phyloP scores from a whole-genome alignment of 805 yeast genomes.

The Monosporozyma aerobia region DNA sequence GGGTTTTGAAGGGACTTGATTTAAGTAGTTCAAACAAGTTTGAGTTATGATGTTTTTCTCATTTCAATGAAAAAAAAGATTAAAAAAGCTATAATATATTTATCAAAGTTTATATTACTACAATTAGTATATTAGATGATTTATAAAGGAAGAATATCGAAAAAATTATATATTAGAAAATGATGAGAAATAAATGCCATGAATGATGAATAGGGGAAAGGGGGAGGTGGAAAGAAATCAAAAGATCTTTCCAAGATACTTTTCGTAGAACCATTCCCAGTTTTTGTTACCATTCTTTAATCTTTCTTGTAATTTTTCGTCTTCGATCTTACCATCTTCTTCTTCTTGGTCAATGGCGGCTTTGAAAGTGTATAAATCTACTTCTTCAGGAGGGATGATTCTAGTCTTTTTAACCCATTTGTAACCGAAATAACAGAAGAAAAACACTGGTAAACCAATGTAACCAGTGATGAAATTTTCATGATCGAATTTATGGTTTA shows the following conservation, averaged over 20 bases:
- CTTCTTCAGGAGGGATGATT: slow-evolving; percentile 43
- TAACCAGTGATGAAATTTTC: slow-evolving; percentile 69
- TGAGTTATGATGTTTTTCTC: too few species aligned
- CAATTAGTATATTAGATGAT: neutral
- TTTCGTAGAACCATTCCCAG: slow-evolving; percentile 41
- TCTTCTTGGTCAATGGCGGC: slow-evolving; percentile 27
- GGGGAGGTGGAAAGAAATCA: slow-evolving; percentile 11
- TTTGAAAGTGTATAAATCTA: slow-evolving; percentile 35
- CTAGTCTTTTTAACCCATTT: slow-evolving; percentile 46
- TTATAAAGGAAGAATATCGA: neutral
- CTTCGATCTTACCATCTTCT: slow-evolving; percentile 26
- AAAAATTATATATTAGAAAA: neutral
- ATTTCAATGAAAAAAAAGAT: too few species aligned
- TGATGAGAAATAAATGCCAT: neutral
- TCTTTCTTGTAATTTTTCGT: slow-evolving; percentile 22
- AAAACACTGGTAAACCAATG: slow-evolving; percentile 53
- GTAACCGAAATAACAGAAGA: slow-evolving; percentile 48
- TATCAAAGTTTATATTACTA: neutral
- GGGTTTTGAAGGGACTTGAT: neutral
- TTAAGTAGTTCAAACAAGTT: neutral
- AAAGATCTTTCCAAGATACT: slow-evolving; percentile 41
- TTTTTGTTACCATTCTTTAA: slow-evolving; percentile 25
- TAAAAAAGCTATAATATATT: neutral
- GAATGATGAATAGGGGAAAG: neutral
- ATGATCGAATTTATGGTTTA: slow-evolving; percentile 51